Evolutionary conservation across 2,329 filamentous ascomycete genomes (phyloP).

Genomic region (Trichocomaceae sp.): DNA sequence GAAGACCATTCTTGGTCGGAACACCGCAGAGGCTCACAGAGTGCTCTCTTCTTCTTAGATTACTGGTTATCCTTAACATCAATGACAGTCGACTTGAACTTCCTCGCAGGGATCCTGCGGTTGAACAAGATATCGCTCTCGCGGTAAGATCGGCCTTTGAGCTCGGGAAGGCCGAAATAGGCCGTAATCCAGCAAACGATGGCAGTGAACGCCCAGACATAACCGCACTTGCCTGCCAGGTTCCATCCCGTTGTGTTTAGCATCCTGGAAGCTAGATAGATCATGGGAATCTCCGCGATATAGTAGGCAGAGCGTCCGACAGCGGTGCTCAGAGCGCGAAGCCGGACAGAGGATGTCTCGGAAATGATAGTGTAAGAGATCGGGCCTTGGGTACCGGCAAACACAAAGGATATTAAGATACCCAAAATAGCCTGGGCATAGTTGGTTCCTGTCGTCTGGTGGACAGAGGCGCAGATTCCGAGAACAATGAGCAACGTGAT

Average conservation of each 20-base stretch:
- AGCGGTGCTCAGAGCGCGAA: constrained; percentile 51
- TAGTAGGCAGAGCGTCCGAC: constrained; percentile 50
- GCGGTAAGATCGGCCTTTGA: constrained; percentile 34
- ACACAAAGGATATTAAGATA: constrained; percentile 50
- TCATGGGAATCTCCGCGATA: constrained; percentile 43
- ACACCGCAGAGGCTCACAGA: neutral
- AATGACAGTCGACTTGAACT: constrained; percentile 37
- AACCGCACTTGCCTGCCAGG: constrained; percentile 34
- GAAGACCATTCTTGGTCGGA: neutral
- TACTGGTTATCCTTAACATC: constrained; percentile 40
- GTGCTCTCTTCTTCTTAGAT: neutral
- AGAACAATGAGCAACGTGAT: constrained; percentile 25
- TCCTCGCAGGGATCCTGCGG: constrained; percentile 28
- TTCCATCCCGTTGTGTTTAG: constrained; percentile 31
- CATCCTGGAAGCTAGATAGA: constrained; percentile 29
- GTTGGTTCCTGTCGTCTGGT: constrained; percentile 14
- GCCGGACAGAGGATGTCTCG: constrained; percentile 49
- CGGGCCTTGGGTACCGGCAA: constrained; percentile 50
- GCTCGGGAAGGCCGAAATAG: constrained; percentile 37
- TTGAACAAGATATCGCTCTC: constrained; percentile 42
- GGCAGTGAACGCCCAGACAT: constrained; percentile 36
- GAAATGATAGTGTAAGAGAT: constrained; percentile 49
- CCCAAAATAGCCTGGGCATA: constrained; percentile 40
- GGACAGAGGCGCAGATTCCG: constrained; percentile 17
- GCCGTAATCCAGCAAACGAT: constrained; percentile 31